phyloP scores from a whole-genome alignment of 2,329 filamentous ascomycete species.

The Aspergillus uvarum region DNA sequence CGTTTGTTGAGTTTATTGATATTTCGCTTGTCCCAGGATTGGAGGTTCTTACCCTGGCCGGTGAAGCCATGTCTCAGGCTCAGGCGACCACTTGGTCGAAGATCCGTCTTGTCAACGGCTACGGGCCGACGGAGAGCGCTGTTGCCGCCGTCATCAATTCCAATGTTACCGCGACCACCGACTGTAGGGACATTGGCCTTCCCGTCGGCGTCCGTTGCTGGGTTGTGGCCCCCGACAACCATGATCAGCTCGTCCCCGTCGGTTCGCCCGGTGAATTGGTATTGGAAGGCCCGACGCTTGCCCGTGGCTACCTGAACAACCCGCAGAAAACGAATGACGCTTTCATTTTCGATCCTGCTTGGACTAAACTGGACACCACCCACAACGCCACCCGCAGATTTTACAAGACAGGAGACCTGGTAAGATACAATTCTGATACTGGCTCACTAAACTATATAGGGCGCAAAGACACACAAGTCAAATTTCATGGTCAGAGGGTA shows the following conservation, averaged over 20 bases:
- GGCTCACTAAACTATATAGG: conserved; percentile 50
- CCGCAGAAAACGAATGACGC: conserved; percentile 56
- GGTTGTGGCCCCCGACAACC: conserved; percentile 43
- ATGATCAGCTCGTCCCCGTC: conserved; percentile 44
- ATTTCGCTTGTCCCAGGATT: conserved; percentile 46
- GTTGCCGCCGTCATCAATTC: conserved; percentile 38
- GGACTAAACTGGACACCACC: conserved; percentile 46
- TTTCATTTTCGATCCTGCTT: conserved; percentile 59
- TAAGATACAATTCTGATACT: conserved; percentile 37
- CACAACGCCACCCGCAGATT: conserved; percentile 29
- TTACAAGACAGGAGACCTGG: conserved; percentile 45
- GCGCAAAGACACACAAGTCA: conserved; percentile 67
- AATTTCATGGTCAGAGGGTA: conserved; percentile 64
- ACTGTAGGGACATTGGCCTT: conserved; percentile 38
- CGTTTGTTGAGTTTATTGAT: conserved; percentile 53
- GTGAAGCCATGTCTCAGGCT: conserved; percentile 50
- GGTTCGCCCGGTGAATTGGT: conserved; percentile 40
- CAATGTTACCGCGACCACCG: conserved; percentile 29
- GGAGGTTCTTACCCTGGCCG: conserved; percentile 44
- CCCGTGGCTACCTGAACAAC: conserved; percentile 61
- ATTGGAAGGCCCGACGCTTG: conserved; percentile 55
- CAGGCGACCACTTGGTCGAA: conserved; percentile 39
- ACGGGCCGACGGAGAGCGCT: conserved; percentile 46
- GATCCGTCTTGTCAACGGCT: conserved; percentile 44
- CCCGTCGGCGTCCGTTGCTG: conserved; percentile 37